These are phyloP conservation scores for Phragmites australis DNA, from an alignment of 176 grass and related monocot species.

Conservation along the genomic window DNA sequence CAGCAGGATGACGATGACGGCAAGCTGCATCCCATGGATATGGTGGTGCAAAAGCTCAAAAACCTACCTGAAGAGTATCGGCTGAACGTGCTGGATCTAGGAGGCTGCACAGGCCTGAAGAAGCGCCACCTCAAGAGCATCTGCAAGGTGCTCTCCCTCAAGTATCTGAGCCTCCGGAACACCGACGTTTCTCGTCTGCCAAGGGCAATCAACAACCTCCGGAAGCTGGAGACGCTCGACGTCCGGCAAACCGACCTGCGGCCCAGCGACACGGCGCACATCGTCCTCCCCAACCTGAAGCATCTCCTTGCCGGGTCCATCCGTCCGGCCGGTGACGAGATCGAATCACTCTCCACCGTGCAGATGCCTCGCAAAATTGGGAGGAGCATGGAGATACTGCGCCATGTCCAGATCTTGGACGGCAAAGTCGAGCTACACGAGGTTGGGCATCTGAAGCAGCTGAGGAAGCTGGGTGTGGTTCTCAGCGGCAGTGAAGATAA, in stretches of 20 bases:
- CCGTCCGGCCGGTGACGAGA: too few relatives aligned
- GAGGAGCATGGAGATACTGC: not conserved
- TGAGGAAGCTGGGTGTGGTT: not conserved
- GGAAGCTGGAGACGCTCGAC: not conserved
- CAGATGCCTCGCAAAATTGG: not conserved
- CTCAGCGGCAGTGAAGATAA: not conserved
- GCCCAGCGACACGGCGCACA: not conserved
- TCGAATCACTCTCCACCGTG: fast-evolving
- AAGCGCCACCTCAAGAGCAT: not conserved
- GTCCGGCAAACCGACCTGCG: not conserved
- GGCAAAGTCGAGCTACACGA: too few relatives aligned
- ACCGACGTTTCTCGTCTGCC: not conserved
- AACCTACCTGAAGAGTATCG: not conserved
- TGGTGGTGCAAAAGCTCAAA: not conserved
- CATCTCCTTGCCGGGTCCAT: conserved; percentile 1
- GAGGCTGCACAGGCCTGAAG: not conserved
- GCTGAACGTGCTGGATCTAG: conserved; percentile 33
- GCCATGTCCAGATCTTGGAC: not conserved
- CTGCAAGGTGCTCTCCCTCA: not conserved
- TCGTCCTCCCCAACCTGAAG: not conserved
- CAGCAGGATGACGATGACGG: too few relatives aligned
- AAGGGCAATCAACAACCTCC: not conserved
- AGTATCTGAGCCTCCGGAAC: conserved; percentile 18
- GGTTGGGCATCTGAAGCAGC: too few relatives aligned
- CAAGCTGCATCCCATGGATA: not conserved